phyloP scores from a whole-genome alignment of 495 filamentous ascomycete genomes.

The Thermochaetoides thermophila region DNA sequence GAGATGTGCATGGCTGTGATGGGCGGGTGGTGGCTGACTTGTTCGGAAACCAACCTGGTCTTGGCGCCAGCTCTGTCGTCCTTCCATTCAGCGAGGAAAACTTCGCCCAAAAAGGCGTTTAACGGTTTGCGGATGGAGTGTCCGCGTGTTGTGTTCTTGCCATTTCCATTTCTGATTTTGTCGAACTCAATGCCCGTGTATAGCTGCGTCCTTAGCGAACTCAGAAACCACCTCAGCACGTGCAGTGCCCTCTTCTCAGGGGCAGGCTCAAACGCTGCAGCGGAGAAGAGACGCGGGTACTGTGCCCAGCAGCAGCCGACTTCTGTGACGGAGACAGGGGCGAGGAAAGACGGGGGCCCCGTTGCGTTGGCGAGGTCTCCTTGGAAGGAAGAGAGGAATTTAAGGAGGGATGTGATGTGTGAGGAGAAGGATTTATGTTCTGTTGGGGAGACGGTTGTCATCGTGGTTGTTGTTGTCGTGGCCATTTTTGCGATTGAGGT shows the following conservation, averaged over 20 bases:
- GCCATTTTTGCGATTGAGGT: too few species aligned
- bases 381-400: conserved; percentile 74
- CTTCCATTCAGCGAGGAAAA: conserved; percentile 47
- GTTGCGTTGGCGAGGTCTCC: conserved; percentile 78
- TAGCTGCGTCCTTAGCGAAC: conserved; percentile 68
- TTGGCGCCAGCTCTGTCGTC: conserved; percentile 58
- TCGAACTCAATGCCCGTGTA: conserved; percentile 16
- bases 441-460: too few species aligned
- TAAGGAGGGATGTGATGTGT: too few species aligned
- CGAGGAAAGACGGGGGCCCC: conserved; percentile 73
- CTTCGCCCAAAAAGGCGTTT: conserved; percentile 28
- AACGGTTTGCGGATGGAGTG: conserved; percentile 24
- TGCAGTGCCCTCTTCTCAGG: conserved; percentile 57
- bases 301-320: conserved; percentile 82
- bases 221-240: conserved; percentile 75
- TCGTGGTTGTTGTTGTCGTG: too few species aligned
- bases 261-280: conserved; percentile 56
- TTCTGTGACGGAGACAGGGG: conserved; percentile 64
- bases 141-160: background rate
- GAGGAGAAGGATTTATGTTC: too few species aligned
- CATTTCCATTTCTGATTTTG: background rate
- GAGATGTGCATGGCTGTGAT: conserved; percentile 72
- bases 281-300: conserved; percentile 63
- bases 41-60: conserved; percentile 47
- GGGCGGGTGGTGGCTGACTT: conserved; percentile 64